Conservation (phyloP, 352 stramenopile species). For the Nothophytophthora sp. region DNA sequence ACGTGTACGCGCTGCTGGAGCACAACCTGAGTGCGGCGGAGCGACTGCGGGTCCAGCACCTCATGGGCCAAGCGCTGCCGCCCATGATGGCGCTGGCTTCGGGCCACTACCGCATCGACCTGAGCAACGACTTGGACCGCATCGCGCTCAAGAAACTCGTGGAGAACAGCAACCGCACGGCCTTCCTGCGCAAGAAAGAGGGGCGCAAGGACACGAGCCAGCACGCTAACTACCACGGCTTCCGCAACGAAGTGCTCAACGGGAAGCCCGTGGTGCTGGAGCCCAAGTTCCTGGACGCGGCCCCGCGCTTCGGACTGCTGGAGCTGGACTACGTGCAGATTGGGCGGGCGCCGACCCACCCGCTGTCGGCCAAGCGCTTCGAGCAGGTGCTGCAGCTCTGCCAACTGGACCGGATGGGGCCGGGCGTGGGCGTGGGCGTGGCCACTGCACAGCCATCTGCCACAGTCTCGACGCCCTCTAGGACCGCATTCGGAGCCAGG, state of each 20-base stretch:
- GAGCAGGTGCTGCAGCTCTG: slow-evolving; percentile 64
- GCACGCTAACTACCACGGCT: slow-evolving; percentile 74
- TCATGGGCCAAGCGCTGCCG: slow-evolving; percentile 60
- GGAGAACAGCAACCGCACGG: slow-evolving; percentile 77
- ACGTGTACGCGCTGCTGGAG: slow-evolving; percentile 65
- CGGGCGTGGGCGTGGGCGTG: slow-evolving; percentile 31
- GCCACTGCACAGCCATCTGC: background rate
- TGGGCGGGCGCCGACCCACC: slow-evolving; percentile 25
- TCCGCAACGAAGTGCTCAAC: slow-evolving; percentile 77
- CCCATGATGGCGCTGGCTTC: slow-evolving; percentile 63
- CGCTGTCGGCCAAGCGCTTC: slow-evolving; percentile 66
- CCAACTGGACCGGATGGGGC: slow-evolving; percentile 51
- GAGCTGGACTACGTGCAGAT: slow-evolving; percentile 82
- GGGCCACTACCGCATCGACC: slow-evolving; percentile 70
- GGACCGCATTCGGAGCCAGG: slow-evolving; percentile 1
- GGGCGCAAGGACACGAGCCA: slow-evolving; percentile 74
- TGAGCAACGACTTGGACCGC: slow-evolving; percentile 65
- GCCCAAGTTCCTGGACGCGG: slow-evolving; percentile 58
- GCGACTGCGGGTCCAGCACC: slow-evolving; percentile 62
- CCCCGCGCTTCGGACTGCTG: slow-evolving; percentile 70
- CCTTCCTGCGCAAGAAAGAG: slow-evolving; percentile 67
- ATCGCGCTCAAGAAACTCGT: slow-evolving; percentile 72
- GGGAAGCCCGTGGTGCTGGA: slow-evolving; percentile 57
- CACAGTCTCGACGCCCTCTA: background rate
- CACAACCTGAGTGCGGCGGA: slow-evolving; percentile 53